Conservation (phyloP, 75 land plant genomes). For the Chamaecyparis obtusa region DNA sequence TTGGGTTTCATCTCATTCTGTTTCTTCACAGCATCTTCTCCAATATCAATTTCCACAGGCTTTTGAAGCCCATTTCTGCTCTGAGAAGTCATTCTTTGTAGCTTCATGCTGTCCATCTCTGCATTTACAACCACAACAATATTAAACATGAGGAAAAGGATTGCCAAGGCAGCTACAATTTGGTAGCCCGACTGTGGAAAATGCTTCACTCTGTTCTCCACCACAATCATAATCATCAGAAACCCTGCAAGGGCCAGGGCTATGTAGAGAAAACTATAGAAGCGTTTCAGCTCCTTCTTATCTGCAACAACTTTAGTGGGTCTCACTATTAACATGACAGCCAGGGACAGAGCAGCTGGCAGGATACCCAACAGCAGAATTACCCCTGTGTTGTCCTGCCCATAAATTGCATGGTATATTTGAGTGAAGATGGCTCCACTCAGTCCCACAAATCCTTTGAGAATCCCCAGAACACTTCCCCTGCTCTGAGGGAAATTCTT, state of each 20-base stretch:
- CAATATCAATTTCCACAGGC: not conserved
- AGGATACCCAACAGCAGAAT: not conserved
- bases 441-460: too few relatives aligned
- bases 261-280: slow-evolving; percentile 26
- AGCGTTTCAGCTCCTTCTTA: not conserved
- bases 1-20: not conserved
- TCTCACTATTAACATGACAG: not conserved
- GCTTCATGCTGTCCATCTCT: slow-evolving; percentile 17
- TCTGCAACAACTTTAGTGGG: not conserved
- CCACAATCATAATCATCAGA: slow-evolving; percentile 10
- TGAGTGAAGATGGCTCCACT: too few relatives aligned
- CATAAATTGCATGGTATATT: not conserved
- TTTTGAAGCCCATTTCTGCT: not conserved
- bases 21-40: too few relatives aligned
- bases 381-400: not conserved
- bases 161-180: slow-evolving; percentile 13
- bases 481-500: too few relatives aligned
- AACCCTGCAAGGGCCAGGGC: not conserved
- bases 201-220: slow-evolving; percentile 11
- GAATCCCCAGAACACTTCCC: too few relatives aligned
- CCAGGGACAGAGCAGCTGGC: not conserved
- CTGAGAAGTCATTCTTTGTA: not conserved
- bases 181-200: slow-evolving; percentile 21
- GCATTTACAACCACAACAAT: slow-evolving; percentile 30
- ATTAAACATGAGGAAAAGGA: slow-evolving; percentile 32